Evolutionary conservation across 306 rosid species (phyloP), one percentile per base, ranked within the genome.

Genomic region (Glycine tomentella): DNA sequence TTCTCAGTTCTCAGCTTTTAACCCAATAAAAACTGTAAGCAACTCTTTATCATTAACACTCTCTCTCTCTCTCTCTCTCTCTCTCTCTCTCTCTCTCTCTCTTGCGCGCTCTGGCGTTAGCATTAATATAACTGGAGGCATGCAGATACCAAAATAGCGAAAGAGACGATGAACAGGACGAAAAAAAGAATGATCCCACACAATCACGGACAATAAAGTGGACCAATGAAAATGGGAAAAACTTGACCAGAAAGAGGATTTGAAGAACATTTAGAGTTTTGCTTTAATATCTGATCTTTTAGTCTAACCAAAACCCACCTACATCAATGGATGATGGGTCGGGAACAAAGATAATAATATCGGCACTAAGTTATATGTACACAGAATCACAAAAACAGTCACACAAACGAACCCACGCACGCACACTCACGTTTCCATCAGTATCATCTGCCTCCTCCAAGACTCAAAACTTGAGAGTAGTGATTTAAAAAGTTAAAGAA

Each of bases 361-460:
- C 66, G 86, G 81, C 90, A 80, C 92, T 87, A 90, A 83, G 88
- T 85, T 84, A 87, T 91, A 90, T 91, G 85, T 90, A 91, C 90
- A 87, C 80, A 77, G 86, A 78, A 87, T 90, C 91, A 87, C 90
- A 90, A 85, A 25, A 87, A 87, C 75, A 85, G 78, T 84, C 89
- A 85, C 75, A 61, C 70, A 69, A 69, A 44, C 36, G 34, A 45
- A 82, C 84, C 56, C 91, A 83, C 90, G 74, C 89, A 84, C 84
- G 44, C 89, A 84, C 62, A 70, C 75, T 72, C 83, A 67, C 77
- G 83, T 76, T 72, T 63, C 73, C 82, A 84, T 87, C 85, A 79
- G 84, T 84, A 85, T 80, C 84, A 79, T 80, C 81, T 34, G 31
- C 82, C 78, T 82, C 50, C 62, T 74, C 82, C 44, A 25, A 55